These are phyloP conservation scores for Leccinum huronense DNA, from an alignment of 1,284 basidiomycete species.

Conservation along the genomic window DNA sequence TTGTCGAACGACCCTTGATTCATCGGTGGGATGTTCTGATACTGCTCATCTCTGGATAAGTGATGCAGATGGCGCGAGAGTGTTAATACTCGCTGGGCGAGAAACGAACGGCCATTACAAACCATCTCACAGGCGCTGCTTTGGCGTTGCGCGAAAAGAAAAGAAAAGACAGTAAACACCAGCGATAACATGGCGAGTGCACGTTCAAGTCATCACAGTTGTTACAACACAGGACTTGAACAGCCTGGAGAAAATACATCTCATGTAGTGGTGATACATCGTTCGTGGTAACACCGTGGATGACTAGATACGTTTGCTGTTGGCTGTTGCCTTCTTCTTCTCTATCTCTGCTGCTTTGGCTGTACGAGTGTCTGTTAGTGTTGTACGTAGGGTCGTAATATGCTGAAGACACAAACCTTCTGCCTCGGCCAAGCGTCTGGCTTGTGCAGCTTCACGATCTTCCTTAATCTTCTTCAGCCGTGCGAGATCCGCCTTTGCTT, in stretches of 20 bases:
- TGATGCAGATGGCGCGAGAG: not conserved
- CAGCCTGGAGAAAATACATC: not conserved
- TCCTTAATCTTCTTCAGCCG: conserved; percentile 83
- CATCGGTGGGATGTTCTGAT: not conserved
- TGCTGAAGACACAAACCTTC: conserved; percentile 54
- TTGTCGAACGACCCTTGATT: not conserved
- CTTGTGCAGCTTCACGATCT: conserved; percentile 82
- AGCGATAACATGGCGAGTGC: not conserved
- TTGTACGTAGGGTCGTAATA: not conserved
- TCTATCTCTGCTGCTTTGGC: conserved; percentile 47
- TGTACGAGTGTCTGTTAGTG: conserved; percentile 20
- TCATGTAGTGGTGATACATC: conserved; percentile 5
- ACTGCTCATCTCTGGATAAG: not conserved
- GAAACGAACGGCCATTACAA: not conserved
- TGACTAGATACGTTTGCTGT: conserved; percentile 30
- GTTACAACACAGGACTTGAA: not conserved
- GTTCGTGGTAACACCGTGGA: not conserved
- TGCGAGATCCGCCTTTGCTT: conserved; percentile 84
- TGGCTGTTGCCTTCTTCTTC: conserved; percentile 38
- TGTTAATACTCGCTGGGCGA: not conserved
- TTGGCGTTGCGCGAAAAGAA: not conserved
- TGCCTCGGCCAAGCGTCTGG: conserved; percentile 81
- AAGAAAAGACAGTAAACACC: not conserved
- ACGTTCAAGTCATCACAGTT: not conserved
- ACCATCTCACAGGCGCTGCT: not conserved